Base-by-base conservation (phyloP, 805 yeast species). In the Candida sonorensis region DNA sequence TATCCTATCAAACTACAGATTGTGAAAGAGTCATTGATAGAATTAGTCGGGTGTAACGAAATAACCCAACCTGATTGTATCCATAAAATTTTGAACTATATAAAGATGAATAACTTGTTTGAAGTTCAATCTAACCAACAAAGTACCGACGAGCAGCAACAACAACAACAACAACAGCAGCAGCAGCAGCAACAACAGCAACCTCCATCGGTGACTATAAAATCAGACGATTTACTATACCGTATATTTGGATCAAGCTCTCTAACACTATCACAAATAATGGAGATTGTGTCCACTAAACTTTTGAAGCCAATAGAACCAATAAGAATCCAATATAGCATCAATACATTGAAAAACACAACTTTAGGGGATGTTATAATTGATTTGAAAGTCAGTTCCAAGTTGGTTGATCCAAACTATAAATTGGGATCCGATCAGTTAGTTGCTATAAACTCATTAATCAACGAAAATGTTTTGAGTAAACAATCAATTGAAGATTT, bases 61-160 rank as follows among this genome's bases (percentile, higher is more conserved):
- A 79, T 83, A 20, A 80, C 94, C 5, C 87, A 87, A 53, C 94
- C 90, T 37, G 95, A 85, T 35, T 28, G 80, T 83, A 27, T 87
- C 25, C 57, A 52, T 35, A 58, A 49, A 35, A 46, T 60, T 16
- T 57, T 60, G 41, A 50, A 55, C 40, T 60, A 60, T 38, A 51
- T 59, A 29, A 58, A 57, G 36, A 45, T 55, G 38, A 58, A 60
- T 43, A 52, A 56, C 26, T 44, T 60, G 27, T 59, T 60, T 42
- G 63, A 60, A 37, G 42, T 53, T n/a, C 51, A 51, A 21, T 41
- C 47, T 17, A 23, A 43, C 12, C 55, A 48, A 24, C 26, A n/a
- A n/a, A n/a, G n/a, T n/a, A n/a, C n/a, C n/a, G n/a, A n/a, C n/a
- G n/a, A n/a, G n/a, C n/a, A n/a, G n/a, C n/a, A 29, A 14, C 41